Evolutionary conservation across 345 rosid genomes (phyloP), one percentile per base, ranked within the genome.

Genomic region (Eucalyptus brandiana): DNA sequence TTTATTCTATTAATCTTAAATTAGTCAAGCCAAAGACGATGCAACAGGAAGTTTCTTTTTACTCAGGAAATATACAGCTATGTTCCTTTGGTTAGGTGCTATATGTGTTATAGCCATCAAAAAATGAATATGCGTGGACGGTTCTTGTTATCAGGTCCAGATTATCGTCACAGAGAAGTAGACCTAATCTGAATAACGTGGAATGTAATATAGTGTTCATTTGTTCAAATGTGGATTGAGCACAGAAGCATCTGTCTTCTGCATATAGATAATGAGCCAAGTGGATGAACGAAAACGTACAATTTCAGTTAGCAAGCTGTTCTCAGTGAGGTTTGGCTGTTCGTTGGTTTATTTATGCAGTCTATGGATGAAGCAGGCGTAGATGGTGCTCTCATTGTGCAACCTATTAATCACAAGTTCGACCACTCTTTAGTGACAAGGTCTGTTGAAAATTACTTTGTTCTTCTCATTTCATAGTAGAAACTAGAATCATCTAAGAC

Each of bases 361-460:
- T 92, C 93, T 91, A 95, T 97, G 99, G 98, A 95, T 93, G 96
- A 95, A 92, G 98, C 98, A 60, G 94, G 94, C 28, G 98, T 97
- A 54, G 98, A 96, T 90, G 99, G 99, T 89, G 99, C 99, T 80
- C 97, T 97, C 81, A 95, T 96, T 88, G 99, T 97, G 88, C 99
- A 97, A 92, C 99, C 99, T 90, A 97, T 96, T 87, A 95, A 96
- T 94, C 99, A 97, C 92, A 96, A 93, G 91, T 96, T 97, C 80
- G 99, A 97, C 91, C 99, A 97, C 91, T 97, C 99, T 90, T 90
- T 96, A 80, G 95, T 95, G 37, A 94, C 99, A 50, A 97, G 99
- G 99, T 97, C 60, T 54, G 92, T 88, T 72, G 44, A 65, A 58
- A 53, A 88, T 19, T 81, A 44, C 81, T 7, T 54, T 6, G 24